Base-by-base conservation (phyloP, 164 flowering plant species). In the Chimonanthus praecox region DNA sequence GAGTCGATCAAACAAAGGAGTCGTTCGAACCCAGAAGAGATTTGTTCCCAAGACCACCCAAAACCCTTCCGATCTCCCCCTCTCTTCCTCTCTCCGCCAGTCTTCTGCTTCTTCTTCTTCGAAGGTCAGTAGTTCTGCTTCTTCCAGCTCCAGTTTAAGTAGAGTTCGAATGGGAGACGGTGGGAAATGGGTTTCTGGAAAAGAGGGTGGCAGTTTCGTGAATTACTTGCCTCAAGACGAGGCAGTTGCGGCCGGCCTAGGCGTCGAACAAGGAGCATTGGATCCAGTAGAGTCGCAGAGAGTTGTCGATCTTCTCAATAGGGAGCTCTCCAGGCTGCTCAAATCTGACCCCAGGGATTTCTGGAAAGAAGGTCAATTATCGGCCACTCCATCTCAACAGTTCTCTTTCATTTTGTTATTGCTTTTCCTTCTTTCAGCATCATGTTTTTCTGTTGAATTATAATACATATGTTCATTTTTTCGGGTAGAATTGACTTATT, bases 161-260 rank as follows among this genome's bases (percentile, higher is more conserved):
- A 82, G 90, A 79, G 83, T 88, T 60, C 79, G 79, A 43, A 61
- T 75, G 71, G 86, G 76, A 9, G 86, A 79, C 4, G 71, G 75
- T 33, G 90, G 89, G 64, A 80, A 84, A 1, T 86, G 87, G 90
- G 88, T 85, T 49, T 72, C 94, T 60, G 75, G 74, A 46, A 75
- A 58, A 70, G 70, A 70, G 8, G 76, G 71, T 72, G 92, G 94
- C 64, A 84, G 73, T 72, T 96, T 92, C 80, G 94, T 96, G 1
- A 84, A 83, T 70, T 96, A 94, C 81, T 80, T 94, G 80, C 97
- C 98, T 5, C 97, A 91, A 71, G 98, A 96, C 72, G 98, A 95
- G 83, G 98, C 99, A 0, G 95, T 95, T 15, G 99, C 98, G 2
- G 78, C 88, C 7, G 99, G 99, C 7, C 81, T 90, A 0, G 88